Evolutionary conservation across 2,329 filamentous ascomycete species (phyloP).

Genomic region (Monilinia fructicola): DNA sequence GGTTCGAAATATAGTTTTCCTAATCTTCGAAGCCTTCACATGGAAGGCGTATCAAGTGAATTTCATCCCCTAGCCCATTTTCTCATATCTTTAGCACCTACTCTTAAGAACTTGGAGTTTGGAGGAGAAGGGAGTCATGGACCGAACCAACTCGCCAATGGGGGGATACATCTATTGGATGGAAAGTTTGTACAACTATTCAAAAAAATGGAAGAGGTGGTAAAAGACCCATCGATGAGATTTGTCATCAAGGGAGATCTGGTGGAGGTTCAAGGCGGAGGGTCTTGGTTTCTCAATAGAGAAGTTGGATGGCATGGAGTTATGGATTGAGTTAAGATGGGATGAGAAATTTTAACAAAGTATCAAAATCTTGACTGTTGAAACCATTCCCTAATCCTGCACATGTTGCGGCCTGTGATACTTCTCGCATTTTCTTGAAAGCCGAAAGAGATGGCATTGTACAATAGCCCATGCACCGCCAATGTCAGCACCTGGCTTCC

Average conservation of each 20-base stretch:
- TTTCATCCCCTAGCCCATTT: neutral
- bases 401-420: neutral
- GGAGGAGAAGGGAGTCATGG: slow-evolving; percentile 47
- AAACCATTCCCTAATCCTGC: neutral
- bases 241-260: slow-evolving; percentile 49
- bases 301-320: slow-evolving; percentile 14
- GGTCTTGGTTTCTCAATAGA: slow-evolving; percentile 26
- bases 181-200: slow-evolving; percentile 49
- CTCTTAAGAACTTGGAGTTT: slow-evolving; percentile 45
- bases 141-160: slow-evolving; percentile 44
- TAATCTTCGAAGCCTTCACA: slow-evolving; percentile 1
- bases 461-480: slow-evolving; percentile 73
- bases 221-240: slow-evolving; percentile 43
- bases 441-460: neutral
- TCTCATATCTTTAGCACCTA: slow-evolving; percentile 34
- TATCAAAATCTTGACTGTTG: neutral
- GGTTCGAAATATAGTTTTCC: neutral
- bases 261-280: slow-evolving; percentile 26
- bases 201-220: slow-evolving; percentile 42
- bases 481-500: slow-evolving; percentile 72
- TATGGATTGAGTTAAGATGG: slow-evolving; percentile 4
- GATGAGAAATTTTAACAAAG: neutral
- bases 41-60: slow-evolving; percentile 13
- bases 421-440: neutral
- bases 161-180: slow-evolving; percentile 48